These are phyloP conservation scores for Strigomonas culicis DNA, from an alignment of 208 protist genomes.

Conservation along the genomic window DNA sequence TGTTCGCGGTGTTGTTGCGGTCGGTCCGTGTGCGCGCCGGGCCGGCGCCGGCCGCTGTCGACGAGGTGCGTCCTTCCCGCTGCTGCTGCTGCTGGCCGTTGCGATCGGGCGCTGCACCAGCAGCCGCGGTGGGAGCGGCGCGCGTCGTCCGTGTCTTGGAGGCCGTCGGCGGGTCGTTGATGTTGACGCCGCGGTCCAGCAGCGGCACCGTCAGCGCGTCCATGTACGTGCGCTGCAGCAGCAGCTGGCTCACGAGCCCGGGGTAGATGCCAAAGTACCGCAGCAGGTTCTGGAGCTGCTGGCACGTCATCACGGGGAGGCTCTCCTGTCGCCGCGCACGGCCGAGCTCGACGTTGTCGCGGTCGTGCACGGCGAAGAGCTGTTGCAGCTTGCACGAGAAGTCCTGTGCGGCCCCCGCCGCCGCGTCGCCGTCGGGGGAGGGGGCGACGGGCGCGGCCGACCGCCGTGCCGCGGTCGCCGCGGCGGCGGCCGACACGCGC, in stretches of 20 bases:
- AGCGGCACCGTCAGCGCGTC: constrained; percentile 47
- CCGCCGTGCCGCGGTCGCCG: constrained; percentile 12
- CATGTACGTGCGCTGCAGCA: constrained; percentile 47
- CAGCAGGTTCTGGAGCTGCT: constrained; percentile 46
- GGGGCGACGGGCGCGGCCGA: constrained; percentile 34
- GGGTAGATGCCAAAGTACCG: constrained; percentile 66
- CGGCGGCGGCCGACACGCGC: constrained; percentile 40
- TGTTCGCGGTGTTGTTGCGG: constrained; percentile 5
- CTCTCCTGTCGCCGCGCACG: constrained; percentile 16
- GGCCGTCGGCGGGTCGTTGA: too few species aligned
- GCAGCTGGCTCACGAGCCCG: constrained; percentile 30
- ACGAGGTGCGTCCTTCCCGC: not conserved
- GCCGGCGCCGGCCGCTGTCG: not conserved
- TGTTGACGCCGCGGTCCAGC: constrained; percentile 11
- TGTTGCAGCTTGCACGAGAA: constrained; percentile 31
- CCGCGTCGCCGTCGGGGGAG: constrained; percentile 13
- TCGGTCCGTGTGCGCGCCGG: not conserved
- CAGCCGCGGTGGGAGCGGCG: too few species aligned
- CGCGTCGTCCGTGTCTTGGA: too few species aligned
- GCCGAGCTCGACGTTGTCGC: constrained; percentile 20
- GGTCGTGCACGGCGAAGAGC: constrained; percentile 21
- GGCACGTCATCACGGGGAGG: constrained; percentile 27
- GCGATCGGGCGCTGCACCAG: not conserved
- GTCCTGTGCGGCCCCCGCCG: constrained; percentile 16
- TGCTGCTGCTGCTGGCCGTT: not conserved